Evolutionary conservation across 768 basidiomycete genomes (phyloP), one percentile per base, ranked within the genome.

Genomic region (Kwoniella botswanensis): DNA sequence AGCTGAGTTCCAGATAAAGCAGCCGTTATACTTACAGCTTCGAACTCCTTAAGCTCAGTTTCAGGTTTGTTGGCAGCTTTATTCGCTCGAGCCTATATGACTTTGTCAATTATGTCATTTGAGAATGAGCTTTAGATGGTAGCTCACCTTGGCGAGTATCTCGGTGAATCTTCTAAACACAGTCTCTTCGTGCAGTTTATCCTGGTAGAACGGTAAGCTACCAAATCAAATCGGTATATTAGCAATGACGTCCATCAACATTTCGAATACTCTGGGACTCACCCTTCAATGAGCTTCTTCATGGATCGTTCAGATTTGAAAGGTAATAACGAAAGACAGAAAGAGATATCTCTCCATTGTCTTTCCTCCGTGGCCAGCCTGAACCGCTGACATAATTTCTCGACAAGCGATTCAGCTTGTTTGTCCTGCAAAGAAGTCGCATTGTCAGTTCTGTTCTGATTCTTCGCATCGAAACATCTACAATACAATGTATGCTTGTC

Each of bases 281-380:
- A 81, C 79, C 84, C 94, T 74, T 98, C 96, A 76, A 94, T 92
- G 70, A 98, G 88, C 82, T 95, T 97, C 88, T 97, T 98, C 77
- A 98, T 89, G 0, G 94, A 96, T 42, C 92, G 88, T 75, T 99
- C 97, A 1, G 94, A 95, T 82, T 98, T 98, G 91, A 93, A 99
- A 0, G 94, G 96, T 17, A 98, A 87, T 2, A 98, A 85, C 0
- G 96, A 94, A 2, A 99, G 86, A 81, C 96, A 99, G 84, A 90
- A 98, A 1, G 95, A 93, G 69, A 99, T 94, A 79, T 99, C 96
- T 24, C 94, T 89, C 97, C 97, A 99, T 81, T 98, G 97, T 5
- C 96, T 88, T 17, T 93, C 88, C 41, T 95, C 93, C 53, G 92
- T 91, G 0, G 92, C 89, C 3, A 93, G 86, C 24, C 92, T 88